Base-by-base conservation (phyloP, 129 eudicot species). In the Lactuca sativa region DNA sequence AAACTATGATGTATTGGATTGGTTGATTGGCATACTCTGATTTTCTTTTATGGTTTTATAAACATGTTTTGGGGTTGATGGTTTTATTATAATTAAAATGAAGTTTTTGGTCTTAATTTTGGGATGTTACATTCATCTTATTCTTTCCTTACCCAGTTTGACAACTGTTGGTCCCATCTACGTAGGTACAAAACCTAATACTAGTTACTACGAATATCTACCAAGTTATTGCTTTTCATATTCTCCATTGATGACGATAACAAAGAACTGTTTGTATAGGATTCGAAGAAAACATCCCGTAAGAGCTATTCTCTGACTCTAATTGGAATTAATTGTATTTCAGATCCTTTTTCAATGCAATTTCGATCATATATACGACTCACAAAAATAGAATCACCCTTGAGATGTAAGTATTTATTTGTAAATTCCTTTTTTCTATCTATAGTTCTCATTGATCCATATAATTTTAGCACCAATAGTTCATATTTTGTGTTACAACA, bases 321-420 rank as follows among this genome's bases (percentile, higher is more conserved):
- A 31, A 71, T 31, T 34, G 96, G 87, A 9, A 11, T 78, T 16
- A 77, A 83, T 69, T 78, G 89, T 9, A 18, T 81, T 16, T 89
- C 86, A 53, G 87, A 87, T 4, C 30, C 30, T 59, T 78, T 66
- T 83, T 89, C 77, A 89, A 81, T 18, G 92, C 96, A 16, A 76
- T 89, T 60, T 83, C 92, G 6, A 89, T 89, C 62, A 81, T 86
- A 15, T 82, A 87, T 52, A 83, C 92, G 0, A 80, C 92, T 12
- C 83, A 83, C 25, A 92, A 92, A 11, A 89, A 89, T 13, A 87
- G 92, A 41, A 89, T 86, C 66, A 79, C 86, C 16, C 96, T 92
- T 0, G 96, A 89, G 78, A 89, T 89, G 59, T 92, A 89, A 89
- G 96, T 25, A 25, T 89, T 33, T 44, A 17, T 73, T 30, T 51